Evolutionary conservation across 1,284 basidiomycete species (phyloP).

Genomic region (Sporisorium sorghi): DNA sequence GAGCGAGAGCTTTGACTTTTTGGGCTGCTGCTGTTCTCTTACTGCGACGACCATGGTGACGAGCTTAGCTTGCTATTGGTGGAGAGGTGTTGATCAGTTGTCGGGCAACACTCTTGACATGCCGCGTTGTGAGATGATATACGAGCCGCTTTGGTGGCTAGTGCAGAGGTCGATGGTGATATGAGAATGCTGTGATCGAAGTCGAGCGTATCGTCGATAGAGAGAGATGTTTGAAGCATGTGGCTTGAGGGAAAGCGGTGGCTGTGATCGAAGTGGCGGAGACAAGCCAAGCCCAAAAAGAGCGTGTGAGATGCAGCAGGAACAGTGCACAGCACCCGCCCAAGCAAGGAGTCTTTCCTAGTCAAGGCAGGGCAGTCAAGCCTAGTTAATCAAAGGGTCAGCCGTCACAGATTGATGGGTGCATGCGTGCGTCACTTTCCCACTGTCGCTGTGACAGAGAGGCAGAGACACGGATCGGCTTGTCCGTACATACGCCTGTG

Average conservation of each 20-base stretch:
- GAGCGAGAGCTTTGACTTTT: constrained; percentile 46
- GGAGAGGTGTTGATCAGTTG: not conserved
- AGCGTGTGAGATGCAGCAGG: no score
- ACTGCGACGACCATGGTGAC: constrained; percentile 36
- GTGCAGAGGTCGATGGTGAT: not conserved
- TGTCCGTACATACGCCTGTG: not conserved
- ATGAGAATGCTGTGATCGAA: not conserved
- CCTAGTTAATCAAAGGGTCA: not conserved
- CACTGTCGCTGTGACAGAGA: no score
- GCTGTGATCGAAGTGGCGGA: no score
- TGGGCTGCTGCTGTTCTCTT: constrained; percentile 18
- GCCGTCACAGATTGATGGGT: not conserved
- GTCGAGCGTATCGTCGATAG: not conserved
- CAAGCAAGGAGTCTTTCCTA: not conserved
- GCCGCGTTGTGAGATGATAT: not conserved
- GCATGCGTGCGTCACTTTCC: constrained; percentile 2
- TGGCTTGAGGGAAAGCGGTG: not conserved
- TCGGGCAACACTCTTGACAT: not conserved
- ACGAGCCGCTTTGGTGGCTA: no score
- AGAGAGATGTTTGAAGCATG: not conserved
- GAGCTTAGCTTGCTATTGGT: not conserved
- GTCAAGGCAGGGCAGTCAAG: no score
- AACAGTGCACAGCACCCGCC: no score
- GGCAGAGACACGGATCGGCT: not conserved
- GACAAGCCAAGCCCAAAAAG: no score